Evolutionary conservation across 2,329 filamentous ascomycete species (phyloP).

Genomic region (Penicillium griseofulvum): DNA sequence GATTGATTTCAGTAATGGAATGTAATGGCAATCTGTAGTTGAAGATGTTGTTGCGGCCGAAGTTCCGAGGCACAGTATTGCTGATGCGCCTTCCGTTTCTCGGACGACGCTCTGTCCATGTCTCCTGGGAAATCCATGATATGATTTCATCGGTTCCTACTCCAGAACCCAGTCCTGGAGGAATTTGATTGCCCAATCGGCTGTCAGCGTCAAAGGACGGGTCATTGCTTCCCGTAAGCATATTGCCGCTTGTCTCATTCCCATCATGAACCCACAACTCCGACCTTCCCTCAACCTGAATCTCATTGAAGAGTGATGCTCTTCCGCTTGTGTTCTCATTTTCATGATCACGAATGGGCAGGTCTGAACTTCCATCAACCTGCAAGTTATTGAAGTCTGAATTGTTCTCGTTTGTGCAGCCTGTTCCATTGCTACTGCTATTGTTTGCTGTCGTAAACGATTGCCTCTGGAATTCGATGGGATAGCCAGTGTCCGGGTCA

Average conservation of each 20-base stretch:
- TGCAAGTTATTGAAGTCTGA: not conserved
- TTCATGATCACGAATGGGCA: not conserved
- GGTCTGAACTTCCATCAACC: not conserved
- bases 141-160: not conserved
- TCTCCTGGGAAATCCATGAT: not conserved
- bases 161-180: too few species aligned
- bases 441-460: not conserved
- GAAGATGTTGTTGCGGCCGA: not conserved
- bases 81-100: not conserved
- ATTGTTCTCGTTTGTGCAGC: not conserved
- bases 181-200: not conserved
- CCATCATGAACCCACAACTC: not conserved
- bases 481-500: not conserved
- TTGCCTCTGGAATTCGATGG: not conserved
- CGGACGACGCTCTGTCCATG: not conserved
- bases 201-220: not conserved
- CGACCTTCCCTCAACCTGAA: not conserved
- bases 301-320: not conserved
- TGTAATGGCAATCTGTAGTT: not conserved
- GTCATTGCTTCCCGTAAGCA: not conserved
- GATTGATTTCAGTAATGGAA: not conserved
- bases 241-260: not conserved
- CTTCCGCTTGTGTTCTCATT: not conserved
- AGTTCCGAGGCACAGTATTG: conserved; percentile 4
- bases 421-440: not conserved